Percentiles rank a stretch among this genome's conserved stretches.
phyloP scores from a whole-genome alignment of 2,329 filamentous ascomycete species.

The Exophiala oligosperma region DNA sequence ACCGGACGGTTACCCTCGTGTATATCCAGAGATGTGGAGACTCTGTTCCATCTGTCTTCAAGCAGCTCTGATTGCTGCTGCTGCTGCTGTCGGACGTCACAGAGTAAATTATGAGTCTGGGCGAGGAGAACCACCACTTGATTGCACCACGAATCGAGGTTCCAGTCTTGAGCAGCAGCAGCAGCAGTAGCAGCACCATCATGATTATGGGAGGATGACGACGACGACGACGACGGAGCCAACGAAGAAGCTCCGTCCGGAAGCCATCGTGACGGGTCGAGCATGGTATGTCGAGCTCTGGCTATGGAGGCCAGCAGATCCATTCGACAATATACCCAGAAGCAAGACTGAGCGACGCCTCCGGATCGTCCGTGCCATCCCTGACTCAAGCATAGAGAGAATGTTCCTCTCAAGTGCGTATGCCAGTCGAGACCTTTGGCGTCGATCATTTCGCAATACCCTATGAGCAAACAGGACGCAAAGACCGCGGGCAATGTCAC shows the following conservation, averaged over 20 bases:
- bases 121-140: constrained; percentile 3
- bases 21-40: not conserved
- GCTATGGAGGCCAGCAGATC: constrained; percentile 4
- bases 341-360: constrained; percentile 4
- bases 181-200: too few relatives aligned
- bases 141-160: constrained; percentile 5
- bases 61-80: not conserved
- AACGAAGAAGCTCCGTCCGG: not conserved
- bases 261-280: not conserved
- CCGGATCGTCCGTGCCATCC: constrained; percentile 4
- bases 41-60: not conserved
- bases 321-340: constrained; percentile 10
- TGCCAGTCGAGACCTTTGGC: constrained; percentile 5
- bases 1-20: not conserved
- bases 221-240: not conserved
- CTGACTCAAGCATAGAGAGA: constrained; percentile 6
- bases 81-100: not conserved
- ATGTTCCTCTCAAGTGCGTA: constrained; percentile 3
- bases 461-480: constrained; percentile 5
- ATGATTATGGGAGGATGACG: too few relatives aligned
- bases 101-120: constrained; percentile 5
- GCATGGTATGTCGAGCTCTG: not conserved
- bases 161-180: not conserved
- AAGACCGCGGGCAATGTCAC: not conserved
- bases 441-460: constrained; percentile 5